Evolutionary conservation across 2,329 filamentous ascomycete genomes (phyloP), one percentile per base, ranked within the genome.

Genomic region (Emmonsiellopsis sp.): DNA sequence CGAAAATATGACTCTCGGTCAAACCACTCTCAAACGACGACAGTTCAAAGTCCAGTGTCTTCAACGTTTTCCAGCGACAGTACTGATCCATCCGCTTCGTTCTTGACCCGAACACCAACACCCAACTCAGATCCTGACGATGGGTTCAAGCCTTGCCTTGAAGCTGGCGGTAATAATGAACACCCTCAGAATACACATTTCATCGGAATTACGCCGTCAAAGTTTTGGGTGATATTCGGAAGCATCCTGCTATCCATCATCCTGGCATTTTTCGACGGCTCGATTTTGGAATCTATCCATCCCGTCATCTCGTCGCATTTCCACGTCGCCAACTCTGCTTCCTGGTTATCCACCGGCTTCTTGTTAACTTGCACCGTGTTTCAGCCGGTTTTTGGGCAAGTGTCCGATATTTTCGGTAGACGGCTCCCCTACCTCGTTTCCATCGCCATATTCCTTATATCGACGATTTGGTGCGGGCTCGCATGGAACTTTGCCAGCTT

Each of bases 281-380:
- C 87, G 4, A 79, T 92, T 58, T 89, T 91, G 86, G 86, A 87
- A 3, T 89, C 86, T 2, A 85, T 80, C 42, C 87, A 92, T 67
- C 87, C 87, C 0, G 85, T 88, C 53, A 90, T 91, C 57, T 90
- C 87, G 0, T 89, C 86, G 1, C 83, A 91, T 67, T 92, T 92
- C 68, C 74, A 83, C 56, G 80, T 85, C 49, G 87, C 86, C 37
- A 89, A 91, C 66, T 82, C 82, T 48, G 87, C 87, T 2, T 89
- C 86, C 1, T 92, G 87, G 87, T 75, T 92, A 5, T 89, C 86
- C 1, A 92, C 87, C 0, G 82, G 86, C 0, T 92, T 90, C 59
- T 70, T 91, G 34, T 76, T 92, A 38, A 89, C 87, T 0, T 86
- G 82, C 4, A 89, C 86, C 1, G 82, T 84, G 20, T 84, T 88